These are phyloP conservation scores for Cystoisospora suis DNA, from an alignment of 169 alveolate species.

Conservation along the genomic window DNA sequence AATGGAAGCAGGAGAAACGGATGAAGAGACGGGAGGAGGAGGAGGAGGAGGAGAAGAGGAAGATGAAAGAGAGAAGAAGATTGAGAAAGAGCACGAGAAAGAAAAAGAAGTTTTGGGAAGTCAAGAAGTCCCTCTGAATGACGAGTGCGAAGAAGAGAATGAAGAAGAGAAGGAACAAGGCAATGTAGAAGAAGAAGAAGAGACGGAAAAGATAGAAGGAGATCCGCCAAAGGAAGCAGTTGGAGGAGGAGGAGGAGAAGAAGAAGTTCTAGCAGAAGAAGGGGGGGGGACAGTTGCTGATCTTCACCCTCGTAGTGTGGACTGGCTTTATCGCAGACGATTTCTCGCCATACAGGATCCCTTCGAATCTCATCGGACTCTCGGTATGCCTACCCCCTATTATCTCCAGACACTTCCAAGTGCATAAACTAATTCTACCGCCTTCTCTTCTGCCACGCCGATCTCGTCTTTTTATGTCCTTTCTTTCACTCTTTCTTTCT, in stretches of 20 bases:
- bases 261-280: neutral
- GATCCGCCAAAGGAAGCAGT: no score
- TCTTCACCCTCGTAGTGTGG: neutral
- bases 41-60: neutral
- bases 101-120: no score
- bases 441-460: no score
- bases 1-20: neutral
- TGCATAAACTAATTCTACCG: no score
- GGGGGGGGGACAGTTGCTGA: neutral
- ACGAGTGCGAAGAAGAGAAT: neutral
- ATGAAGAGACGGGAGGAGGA: neutral
- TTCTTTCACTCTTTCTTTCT: no score
- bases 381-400: no score
- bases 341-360: constrained; percentile 23
- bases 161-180: neutral
- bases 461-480: no score
- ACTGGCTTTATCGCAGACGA: constrained; percentile 2
- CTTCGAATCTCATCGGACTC: constrained; percentile 22
- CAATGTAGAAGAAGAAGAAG: neutral
- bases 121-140: no score
- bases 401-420: no score
- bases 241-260: neutral
- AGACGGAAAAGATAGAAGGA: no score
- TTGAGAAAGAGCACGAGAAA: neutral
- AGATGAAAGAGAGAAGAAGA: neutral